A percentile compares a stretch with the other conserved stretches of the same genome.
These are phyloP conservation scores for Vitis amurensis DNA, from an alignment of 164 flowering plant species.

Conservation along the genomic window DNA sequence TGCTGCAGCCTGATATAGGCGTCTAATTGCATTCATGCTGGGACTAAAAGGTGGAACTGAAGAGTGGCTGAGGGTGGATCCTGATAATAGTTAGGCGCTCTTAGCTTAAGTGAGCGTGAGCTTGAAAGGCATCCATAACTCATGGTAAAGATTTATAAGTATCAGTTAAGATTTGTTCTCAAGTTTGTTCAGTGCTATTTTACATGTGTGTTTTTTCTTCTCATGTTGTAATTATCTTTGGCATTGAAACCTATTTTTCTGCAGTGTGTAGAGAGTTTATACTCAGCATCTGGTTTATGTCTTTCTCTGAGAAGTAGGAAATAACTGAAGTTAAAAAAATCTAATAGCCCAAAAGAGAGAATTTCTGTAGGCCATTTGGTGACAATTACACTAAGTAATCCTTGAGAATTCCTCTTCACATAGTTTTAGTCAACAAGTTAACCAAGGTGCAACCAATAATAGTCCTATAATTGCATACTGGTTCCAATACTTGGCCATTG, in stretches of 20 bases:
- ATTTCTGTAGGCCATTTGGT: too few species aligned
- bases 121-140: slow-evolving; percentile 32
- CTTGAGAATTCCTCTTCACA: background rate
- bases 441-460: background rate
- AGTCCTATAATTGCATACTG: too few species aligned
- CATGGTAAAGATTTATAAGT: slow-evolving; percentile 42
- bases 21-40: background rate
- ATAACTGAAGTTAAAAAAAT: too few species aligned
- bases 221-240: too few species aligned
- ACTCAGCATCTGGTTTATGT: background rate
- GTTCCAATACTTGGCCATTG: too few species aligned
- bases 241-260: too few species aligned
- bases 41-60: slow-evolving; percentile 36
- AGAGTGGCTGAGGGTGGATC: slow-evolving; percentile 25
- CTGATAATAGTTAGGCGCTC: background rate
- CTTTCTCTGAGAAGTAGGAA: background rate
- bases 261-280: too few species aligned
- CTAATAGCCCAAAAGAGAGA: too few species aligned
- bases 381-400: background rate
- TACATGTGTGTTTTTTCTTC: too few species aligned
- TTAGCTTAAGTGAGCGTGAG: slow-evolving; percentile 40
- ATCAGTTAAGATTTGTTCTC: background rate
- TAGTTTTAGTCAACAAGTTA: background rate
- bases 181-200: background rate
- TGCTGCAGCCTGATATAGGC: slow-evolving; percentile 34